Percentiles rank a stretch among this genome's conserved stretches.
phyloP scores from a whole-genome alignment of 2,329 filamentous ascomycete species.

The Triangularia verruculosa region DNA sequence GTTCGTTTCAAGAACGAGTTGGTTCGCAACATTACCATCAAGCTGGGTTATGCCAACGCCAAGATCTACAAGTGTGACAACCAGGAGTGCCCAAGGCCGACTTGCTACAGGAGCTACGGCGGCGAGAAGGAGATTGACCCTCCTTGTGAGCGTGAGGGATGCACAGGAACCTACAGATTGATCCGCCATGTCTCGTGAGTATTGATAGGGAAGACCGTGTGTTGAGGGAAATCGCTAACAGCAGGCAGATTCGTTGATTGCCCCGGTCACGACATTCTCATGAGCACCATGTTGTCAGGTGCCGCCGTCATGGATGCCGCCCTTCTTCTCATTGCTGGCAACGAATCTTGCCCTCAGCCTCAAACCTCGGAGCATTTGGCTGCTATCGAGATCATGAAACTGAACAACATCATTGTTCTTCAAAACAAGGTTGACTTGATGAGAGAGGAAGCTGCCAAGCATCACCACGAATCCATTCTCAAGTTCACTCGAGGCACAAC shows the following conservation, averaged over 20 bases:
- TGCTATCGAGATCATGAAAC: conserved; percentile 99
- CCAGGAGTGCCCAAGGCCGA: conserved; percentile 82
- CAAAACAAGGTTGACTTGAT: conserved; percentile 99
- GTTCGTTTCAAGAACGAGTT: conserved; percentile 99
- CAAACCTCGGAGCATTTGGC: conserved; percentile 98
- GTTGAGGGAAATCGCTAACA: conserved; percentile 27
- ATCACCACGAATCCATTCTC: conserved; percentile 94
- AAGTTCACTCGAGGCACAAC: conserved; percentile 99
- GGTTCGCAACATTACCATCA: conserved; percentile 99
- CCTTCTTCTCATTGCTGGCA: conserved; percentile 91
- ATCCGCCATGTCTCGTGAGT: conserved; percentile 89
- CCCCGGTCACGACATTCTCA: conserved; percentile 99
- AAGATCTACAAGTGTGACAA: conserved; percentile 99
- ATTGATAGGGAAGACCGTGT: background rate
- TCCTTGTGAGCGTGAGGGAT: conserved; percentile 90
- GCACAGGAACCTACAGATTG: conserved; percentile 80
- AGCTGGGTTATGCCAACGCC: conserved; percentile 98
- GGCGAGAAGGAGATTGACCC: conserved; percentile 99
- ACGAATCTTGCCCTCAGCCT: conserved; percentile 96
- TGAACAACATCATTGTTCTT: conserved; percentile 98
- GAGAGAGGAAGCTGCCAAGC: conserved; percentile 88
- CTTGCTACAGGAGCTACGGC: conserved; percentile 96
- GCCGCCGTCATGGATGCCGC: conserved; percentile 99
- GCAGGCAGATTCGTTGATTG: conserved; percentile 84
- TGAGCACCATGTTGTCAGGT: conserved; percentile 99